phyloP scores from a whole-genome alignment of 2,329 filamentous ascomycete genomes.

The Paracoccidioides lutzii region DNA sequence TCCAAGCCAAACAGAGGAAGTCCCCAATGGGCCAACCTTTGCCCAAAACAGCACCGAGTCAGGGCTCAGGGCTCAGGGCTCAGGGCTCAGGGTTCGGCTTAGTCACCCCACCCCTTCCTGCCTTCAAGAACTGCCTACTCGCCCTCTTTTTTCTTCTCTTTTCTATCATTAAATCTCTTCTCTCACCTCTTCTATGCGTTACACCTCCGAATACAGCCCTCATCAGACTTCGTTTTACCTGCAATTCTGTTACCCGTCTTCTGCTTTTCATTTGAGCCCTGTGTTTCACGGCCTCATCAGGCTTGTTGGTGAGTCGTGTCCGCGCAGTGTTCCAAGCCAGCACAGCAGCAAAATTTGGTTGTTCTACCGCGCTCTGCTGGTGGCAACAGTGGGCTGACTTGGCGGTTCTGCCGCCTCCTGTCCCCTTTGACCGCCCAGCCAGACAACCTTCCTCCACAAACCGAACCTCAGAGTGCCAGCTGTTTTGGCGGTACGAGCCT shows the following conservation, averaged over 20 bases:
- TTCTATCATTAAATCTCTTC: constrained; percentile 4
- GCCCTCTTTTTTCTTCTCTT: constrained; percentile 14
- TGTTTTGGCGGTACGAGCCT: not conserved
- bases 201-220: not conserved
- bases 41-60: not conserved
- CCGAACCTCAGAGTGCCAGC: not conserved
- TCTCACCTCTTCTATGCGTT: not conserved
- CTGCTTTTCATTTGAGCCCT: constrained; percentile 2
- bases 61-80: constrained; percentile 1
- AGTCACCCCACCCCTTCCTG: not conserved
- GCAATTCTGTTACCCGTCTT: constrained; percentile 1
- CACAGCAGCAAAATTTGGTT: not conserved
- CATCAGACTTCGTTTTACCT: constrained; percentile 7
- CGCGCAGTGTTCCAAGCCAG: not conserved
- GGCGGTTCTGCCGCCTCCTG: not conserved
- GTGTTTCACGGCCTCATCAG: constrained; percentile 2
- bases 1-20: not conserved
- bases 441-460: not conserved
- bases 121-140: constrained; percentile 12
- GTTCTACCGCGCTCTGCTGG: not conserved
- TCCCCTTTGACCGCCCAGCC: not conserved
- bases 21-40: not conserved
- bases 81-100: not conserved
- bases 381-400: not conserved
- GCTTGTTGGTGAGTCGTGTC: not conserved